phyloP scores from a whole-genome alignment of 305 asterid genomes.

The Fraxinus floribunda region DNA sequence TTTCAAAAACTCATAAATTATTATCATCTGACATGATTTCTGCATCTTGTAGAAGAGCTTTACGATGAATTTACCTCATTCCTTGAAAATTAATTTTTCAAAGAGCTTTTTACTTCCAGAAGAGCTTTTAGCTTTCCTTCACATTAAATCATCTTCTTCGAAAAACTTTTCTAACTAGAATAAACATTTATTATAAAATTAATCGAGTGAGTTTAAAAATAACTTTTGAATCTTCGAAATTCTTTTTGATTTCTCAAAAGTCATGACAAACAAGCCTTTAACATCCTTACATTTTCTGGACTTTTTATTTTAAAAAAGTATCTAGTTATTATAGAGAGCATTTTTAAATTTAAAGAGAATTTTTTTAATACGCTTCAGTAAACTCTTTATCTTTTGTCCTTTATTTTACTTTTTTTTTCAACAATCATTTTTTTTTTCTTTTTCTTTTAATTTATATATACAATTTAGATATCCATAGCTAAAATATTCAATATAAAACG shows the following conservation, averaged over 20 bases:
- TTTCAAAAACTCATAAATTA: no score
- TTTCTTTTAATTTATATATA: no score
- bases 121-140: no score
- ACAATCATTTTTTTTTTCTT: no score
- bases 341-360: neutral
- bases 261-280: no score
- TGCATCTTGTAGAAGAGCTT: neutral
- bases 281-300: no score
- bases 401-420: no score
- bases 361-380: neutral
- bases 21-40: no score
- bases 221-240: neutral
- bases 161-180: neutral
- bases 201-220: no score
- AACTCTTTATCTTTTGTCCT: neutral
- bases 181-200: no score
- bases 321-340: neutral
- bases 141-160: neutral
- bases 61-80: neutral
- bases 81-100: neutral
- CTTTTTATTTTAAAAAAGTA: no score
- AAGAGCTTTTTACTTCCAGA: neutral
- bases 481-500: no score
- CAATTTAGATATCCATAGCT: neutral
- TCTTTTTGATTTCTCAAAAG: neutral